phyloP scores from a whole-genome alignment of 2,329 filamentous ascomycete genomes.

The Scortechinia acanthostroma region DNA sequence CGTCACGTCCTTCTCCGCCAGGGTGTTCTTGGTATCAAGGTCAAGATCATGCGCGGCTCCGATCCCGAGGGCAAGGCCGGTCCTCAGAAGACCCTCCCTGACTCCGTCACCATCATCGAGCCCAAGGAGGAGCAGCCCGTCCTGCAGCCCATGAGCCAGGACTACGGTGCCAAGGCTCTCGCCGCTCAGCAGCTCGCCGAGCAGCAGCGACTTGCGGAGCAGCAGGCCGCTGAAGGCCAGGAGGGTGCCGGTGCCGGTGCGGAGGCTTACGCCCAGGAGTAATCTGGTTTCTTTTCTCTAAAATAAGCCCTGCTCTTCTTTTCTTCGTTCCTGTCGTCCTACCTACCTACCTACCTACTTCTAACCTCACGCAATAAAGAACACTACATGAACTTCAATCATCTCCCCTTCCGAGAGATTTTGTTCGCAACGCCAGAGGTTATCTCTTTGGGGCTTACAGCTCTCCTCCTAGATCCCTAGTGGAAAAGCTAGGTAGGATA shows the following conservation, averaged over 20 bases:
- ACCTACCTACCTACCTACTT: background rate
- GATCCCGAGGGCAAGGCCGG: slow-evolving; percentile 99
- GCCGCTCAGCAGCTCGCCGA: slow-evolving; percentile 63
- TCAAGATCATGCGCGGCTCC: slow-evolving; percentile 99
- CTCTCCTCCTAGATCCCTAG: too few species aligned
- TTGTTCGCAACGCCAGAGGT: too few species aligned
- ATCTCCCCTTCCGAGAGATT: too few species aligned
- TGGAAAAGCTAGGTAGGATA: too few species aligned
- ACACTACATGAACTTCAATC: too few species aligned
- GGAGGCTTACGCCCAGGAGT: slow-evolving; percentile 36
- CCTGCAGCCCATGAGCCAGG: slow-evolving; percentile 90
- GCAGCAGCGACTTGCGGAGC: slow-evolving; percentile 44
- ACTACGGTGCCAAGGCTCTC: slow-evolving; percentile 91
- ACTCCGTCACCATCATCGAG: slow-evolving; percentile 99
- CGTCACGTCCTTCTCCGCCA: slow-evolving; percentile 99
- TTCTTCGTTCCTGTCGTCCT: background rate
- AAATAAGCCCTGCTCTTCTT: background rate
- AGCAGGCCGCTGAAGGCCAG: slow-evolving; percentile 11
- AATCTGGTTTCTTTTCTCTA: slow-evolving; percentile 9
- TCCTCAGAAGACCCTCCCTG: slow-evolving; percentile 92
- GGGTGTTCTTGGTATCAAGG: slow-evolving; percentile 99
- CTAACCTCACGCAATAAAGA: background rate
- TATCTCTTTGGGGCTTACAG: too few species aligned
- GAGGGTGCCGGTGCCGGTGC: slow-evolving; percentile 20
- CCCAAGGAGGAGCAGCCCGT: slow-evolving; percentile 98